Conservation (phyloP, 2,329 filamentous ascomycete species). For the Talaromyces sp. region DNA sequence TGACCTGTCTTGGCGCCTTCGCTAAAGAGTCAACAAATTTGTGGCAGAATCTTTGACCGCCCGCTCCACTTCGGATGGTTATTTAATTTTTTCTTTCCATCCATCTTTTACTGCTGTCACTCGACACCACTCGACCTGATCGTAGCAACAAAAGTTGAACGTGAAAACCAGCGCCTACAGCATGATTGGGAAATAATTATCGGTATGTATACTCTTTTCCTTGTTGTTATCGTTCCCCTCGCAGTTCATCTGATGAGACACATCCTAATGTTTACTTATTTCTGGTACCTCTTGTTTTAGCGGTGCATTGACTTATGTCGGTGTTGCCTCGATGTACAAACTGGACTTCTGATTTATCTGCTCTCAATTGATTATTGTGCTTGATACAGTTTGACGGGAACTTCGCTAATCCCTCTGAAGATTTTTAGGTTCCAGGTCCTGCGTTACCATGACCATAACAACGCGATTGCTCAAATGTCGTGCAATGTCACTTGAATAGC, state of each 20-base stretch:
- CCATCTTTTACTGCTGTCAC: background rate
- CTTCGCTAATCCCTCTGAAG: background rate
- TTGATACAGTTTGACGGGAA: background rate
- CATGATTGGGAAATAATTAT: background rate
- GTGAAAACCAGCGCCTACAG: background rate
- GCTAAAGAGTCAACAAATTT: slow-evolving; percentile 5
- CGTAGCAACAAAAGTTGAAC: background rate
- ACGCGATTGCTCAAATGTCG: background rate
- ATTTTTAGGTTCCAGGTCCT: background rate
- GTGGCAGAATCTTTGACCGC: background rate
- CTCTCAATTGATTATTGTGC: slow-evolving; percentile 17
- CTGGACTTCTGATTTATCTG: slow-evolving; percentile 70
- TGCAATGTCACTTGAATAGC: background rate
- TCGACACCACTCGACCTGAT: background rate
- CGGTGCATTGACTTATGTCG: slow-evolving; percentile 38
- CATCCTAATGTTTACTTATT: slow-evolving; percentile 57
- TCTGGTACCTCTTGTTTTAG: slow-evolving; percentile 99
- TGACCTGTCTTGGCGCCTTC: slow-evolving; percentile 16
- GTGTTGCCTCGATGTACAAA: slow-evolving; percentile 70
- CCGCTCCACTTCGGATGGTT: background rate
- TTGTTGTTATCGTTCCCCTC: slow-evolving; percentile 2
- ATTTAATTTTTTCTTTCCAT: background rate
- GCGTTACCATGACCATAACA: background rate
- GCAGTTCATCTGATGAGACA: slow-evolving; percentile 64
- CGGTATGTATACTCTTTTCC: slow-evolving; percentile 8